phyloP scores from a whole-genome alignment of 1,284 basidiomycete genomes.

The Golubevia pallescens region DNA sequence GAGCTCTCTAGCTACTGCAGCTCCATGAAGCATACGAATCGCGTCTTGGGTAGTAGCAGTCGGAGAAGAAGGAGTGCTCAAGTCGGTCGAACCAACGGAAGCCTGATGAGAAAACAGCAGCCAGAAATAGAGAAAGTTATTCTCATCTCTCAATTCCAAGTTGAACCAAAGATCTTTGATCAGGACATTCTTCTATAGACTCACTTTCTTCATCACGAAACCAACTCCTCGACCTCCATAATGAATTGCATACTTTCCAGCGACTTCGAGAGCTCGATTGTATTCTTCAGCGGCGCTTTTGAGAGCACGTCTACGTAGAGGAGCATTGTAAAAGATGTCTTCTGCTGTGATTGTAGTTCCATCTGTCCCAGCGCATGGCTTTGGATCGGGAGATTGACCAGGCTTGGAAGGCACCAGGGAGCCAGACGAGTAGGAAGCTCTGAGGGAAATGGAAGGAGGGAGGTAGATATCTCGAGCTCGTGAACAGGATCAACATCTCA shows the following conservation, averaged over 20 bases:
- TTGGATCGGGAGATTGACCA: constrained; percentile 26
- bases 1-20: constrained; percentile 80
- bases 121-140: neutral
- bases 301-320: too few relatives aligned
- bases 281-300: too few relatives aligned
- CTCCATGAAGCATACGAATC: constrained; percentile 83
- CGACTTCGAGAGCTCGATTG: too few relatives aligned
- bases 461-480: too few relatives aligned
- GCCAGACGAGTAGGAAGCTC: constrained; percentile 47
- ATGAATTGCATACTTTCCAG: constrained; percentile 22
- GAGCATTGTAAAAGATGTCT: too few relatives aligned
- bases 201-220: constrained; percentile 88
- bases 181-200: constrained; percentile 1
- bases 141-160: neutral
- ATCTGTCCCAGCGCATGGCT: too few relatives aligned
- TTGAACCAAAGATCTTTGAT: constrained; percentile 8
- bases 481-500: neutral
- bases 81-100: constrained; percentile 67
- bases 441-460: constrained; percentile 5
- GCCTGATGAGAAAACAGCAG: constrained; percentile 16
- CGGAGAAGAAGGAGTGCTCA: constrained; percentile 76
- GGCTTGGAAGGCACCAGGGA: constrained; percentile 32
- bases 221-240: constrained; percentile 70
- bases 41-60: constrained; percentile 73
- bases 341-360: too few relatives aligned